Conservation (phyloP, 2,329 filamentous ascomycete species). For the Claviceps pazoutovae region DNA sequence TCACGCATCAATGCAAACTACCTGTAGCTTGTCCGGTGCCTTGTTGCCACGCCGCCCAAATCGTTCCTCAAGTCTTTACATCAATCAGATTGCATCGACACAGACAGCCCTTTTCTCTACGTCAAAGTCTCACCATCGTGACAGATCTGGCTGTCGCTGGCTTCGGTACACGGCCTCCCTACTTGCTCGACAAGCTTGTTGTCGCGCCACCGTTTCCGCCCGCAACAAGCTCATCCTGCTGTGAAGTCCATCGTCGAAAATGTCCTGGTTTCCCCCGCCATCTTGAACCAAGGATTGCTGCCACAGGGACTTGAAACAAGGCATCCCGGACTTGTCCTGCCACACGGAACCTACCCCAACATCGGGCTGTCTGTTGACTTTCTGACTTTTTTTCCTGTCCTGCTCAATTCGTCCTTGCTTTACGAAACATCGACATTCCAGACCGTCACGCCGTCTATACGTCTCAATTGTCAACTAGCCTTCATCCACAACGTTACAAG, state of each 20-base stretch:
- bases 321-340: constrained; percentile 1
- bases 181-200: too few species aligned
- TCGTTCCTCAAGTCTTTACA: too few species aligned
- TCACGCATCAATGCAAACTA: too few species aligned
- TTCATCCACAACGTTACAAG: background rate
- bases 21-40: too few species aligned
- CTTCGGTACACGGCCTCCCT: too few species aligned
- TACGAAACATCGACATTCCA: background rate
- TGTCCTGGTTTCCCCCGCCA: constrained; percentile 7
- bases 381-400: background rate
- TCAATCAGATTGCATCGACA: too few species aligned
- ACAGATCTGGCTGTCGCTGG: too few species aligned
- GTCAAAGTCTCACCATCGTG: too few species aligned
- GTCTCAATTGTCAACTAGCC: background rate
- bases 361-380: background rate
- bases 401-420: background rate
- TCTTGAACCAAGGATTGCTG: constrained; percentile 6
- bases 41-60: too few species aligned
- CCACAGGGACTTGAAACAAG: constrained; percentile 10
- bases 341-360: constrained; percentile 1
- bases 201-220: too few species aligned
- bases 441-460: background rate
- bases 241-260: background rate
- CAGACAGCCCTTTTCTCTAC: too few species aligned
- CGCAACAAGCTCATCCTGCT: too few species aligned